phyloP scores from a whole-genome alignment of 257 asterid species.

The Plectranthus barbatus region DNA sequence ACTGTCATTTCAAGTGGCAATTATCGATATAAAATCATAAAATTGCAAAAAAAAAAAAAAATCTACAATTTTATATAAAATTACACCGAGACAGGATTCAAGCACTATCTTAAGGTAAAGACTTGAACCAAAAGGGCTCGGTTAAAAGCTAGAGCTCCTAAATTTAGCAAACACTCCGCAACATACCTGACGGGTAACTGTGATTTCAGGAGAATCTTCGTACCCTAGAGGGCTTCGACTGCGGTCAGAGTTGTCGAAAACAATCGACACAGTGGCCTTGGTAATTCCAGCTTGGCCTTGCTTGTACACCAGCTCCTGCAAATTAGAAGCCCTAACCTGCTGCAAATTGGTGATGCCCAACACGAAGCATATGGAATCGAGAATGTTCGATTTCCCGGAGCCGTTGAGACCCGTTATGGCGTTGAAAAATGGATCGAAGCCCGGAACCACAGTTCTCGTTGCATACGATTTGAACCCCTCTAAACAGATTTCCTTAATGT shows the following conservation, averaged over 20 bases:
- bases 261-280: slow-evolving; percentile 89
- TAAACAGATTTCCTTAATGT: slow-evolving; percentile 77
- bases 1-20: neutral
- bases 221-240: slow-evolving; percentile 86
- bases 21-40: neutral
- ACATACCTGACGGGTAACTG: slow-evolving; percentile 95
- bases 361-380: slow-evolving; percentile 95
- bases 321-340: slow-evolving; percentile 97
- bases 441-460: slow-evolving; percentile 84
- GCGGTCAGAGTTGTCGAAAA: slow-evolving; percentile 82
- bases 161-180: neutral
- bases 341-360: slow-evolving; percentile 94
- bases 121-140: neutral
- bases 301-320: slow-evolving; percentile 98
- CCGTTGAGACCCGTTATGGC: slow-evolving; percentile 95
- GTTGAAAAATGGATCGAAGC: slow-evolving; percentile 88
- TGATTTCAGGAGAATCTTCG: slow-evolving; percentile 83
- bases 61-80: neutral
- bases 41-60: neutral
- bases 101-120: neutral
- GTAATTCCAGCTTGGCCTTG: slow-evolving; percentile 99
- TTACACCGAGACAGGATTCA: neutral
- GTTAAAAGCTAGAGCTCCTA: neutral
- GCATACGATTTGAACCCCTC: slow-evolving; percentile 98
- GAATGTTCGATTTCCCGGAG: slow-evolving; percentile 93